Evolutionary conservation across 225 moss, liverwort and hornwort genomes (phyloP), one percentile per base, ranked within the genome.

Genomic region (Rhytidiadelphus loreus): DNA sequence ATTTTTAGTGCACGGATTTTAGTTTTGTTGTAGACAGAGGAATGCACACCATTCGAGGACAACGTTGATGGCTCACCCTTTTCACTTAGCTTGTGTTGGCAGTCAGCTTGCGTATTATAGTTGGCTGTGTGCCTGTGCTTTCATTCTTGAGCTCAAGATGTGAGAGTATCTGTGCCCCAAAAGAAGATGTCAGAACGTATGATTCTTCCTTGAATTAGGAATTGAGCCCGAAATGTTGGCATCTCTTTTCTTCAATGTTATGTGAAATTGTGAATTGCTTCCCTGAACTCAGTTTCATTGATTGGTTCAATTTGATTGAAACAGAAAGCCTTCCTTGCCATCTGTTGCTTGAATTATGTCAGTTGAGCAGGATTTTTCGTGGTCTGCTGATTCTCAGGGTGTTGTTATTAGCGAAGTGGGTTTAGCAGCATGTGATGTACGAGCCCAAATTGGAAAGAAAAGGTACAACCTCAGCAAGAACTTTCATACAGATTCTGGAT

Each of bases 341-440:
- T 53, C 70, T 41, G 43, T 44, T 53, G 48, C 60, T 81, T 32
- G 30, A 60, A 61, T 68, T 52, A 37, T 37, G 32, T 80, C 66
- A 64, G 71, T 53, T 77, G n/a, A 88, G 46, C 85, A 46, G 55
- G 70, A 43, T 46, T 64, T 81, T 77, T 82, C 44, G 39, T 79
- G 86, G 61, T 88, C 59, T 87, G 86, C 80, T 80, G 87, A 41
- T 81, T 83, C 39, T 86, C 90, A 93, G 93, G 93, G 93, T 91
- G 43, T 93, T 63, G 88, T 93, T 63, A 90, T 93, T 63, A 91
- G 90, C 84, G 93, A 93, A 88, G 93, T 93, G 88, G 90, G 89
- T 77, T 90, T 93, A 87, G 90, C 91, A 91, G 93, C 93, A 82
- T 82, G 69, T 68, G 85, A 93, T 66, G 93, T 93, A 85, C 91